These are phyloP conservation scores for Volvox reticuliferus DNA, from an alignment of 139 green algal species.

Conservation along the genomic window DNA sequence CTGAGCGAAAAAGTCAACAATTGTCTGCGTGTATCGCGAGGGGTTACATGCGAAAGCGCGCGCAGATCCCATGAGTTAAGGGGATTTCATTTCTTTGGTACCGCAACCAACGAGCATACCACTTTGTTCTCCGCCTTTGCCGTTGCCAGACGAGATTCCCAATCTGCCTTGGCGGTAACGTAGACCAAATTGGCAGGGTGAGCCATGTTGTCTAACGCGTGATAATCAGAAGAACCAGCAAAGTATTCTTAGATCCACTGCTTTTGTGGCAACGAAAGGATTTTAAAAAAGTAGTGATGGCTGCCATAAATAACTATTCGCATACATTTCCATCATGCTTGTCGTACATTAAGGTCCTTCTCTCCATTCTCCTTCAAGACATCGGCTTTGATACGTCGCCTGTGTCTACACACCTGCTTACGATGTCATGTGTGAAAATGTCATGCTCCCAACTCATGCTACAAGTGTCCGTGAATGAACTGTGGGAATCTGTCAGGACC, in stretches of 20 bases:
- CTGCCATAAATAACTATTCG: no score
- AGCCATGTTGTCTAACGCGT: neutral
- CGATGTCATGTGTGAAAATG: no score
- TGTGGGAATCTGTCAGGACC: no score
- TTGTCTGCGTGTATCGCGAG: neutral
- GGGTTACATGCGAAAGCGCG: neutral
- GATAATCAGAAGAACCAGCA: neutral
- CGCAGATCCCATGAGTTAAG: neutral
- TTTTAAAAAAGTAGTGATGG: no score
- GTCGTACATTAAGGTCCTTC: no score
- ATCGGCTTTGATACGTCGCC: no score
- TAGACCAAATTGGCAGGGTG: constrained; percentile 17
- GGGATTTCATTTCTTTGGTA: neutral
- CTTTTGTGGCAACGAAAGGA: no score
- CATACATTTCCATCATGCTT: no score
- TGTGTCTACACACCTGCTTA: no score
- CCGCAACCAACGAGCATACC: constrained; percentile 24
- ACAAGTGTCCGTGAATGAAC: no score
- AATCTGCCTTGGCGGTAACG: constrained; percentile 51
- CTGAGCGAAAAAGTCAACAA: constrained; percentile 23
- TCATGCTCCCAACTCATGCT: no score
- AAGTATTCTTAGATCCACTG: neutral
- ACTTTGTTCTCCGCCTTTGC: constrained; percentile 44
- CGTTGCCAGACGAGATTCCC: constrained; percentile 35
- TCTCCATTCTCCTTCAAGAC: no score